Conservation (phyloP, 2,329 filamentous ascomycete genomes). For the Juglanconis juglandina region DNA sequence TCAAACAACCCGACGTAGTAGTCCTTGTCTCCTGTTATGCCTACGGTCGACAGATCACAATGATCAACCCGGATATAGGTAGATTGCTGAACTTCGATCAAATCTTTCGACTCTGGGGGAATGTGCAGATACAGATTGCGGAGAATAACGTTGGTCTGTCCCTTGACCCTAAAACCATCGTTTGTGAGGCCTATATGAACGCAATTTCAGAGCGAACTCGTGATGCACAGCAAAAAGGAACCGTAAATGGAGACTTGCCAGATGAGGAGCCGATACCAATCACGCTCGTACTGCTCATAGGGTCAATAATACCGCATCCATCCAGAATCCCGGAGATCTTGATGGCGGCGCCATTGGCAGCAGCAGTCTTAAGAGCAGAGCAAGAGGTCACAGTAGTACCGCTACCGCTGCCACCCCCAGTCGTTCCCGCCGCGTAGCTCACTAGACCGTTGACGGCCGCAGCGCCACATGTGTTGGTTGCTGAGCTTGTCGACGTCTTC, state of each 20-base stretch:
- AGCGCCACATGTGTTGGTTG: conserved; percentile 13
- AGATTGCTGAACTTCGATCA: conserved; percentile 32
- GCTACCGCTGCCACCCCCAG: conserved; percentile 42
- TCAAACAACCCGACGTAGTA: conserved; percentile 56
- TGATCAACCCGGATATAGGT: conserved; percentile 51
- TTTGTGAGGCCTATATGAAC: conserved; percentile 35
- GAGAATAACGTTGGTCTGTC: conserved; percentile 51
- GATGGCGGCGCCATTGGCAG: conserved; percentile 38
- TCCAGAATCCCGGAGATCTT: conserved; percentile 43
- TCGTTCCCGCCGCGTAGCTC: conserved; percentile 37
- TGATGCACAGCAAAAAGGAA: background rate
- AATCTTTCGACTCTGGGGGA: conserved; percentile 46
- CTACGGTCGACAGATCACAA: conserved; percentile 45
- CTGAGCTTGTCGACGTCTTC: background rate
- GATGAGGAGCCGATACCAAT: conserved; percentile 45
- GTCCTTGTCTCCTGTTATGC: conserved; percentile 51
- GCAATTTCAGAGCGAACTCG: background rate
- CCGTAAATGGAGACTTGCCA: conserved; percentile 21
- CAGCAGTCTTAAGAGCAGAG: conserved; percentile 36
- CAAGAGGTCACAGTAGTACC: conserved; percentile 44
- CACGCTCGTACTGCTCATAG: conserved; percentile 48
- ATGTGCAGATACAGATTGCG: conserved; percentile 53
- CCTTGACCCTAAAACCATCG: conserved; percentile 45
- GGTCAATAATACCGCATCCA: conserved; percentile 39
- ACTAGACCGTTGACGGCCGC: conserved; percentile 26